Conservation (phyloP, 305 asterid species). For the Fraxinus baroniana region DNA sequence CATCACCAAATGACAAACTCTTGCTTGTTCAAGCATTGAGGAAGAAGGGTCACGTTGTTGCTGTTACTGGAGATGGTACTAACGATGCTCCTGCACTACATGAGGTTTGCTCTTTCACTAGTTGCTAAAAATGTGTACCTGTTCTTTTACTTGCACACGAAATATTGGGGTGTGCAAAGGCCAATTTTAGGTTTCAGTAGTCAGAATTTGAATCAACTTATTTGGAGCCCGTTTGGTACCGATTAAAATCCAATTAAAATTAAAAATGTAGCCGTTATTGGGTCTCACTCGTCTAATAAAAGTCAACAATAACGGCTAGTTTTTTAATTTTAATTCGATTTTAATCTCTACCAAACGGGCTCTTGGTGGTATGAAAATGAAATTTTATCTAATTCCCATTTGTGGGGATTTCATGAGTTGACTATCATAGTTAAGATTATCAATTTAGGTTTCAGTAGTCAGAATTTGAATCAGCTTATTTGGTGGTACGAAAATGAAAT, state of each 20-base stretch:
- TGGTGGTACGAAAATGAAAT: not conserved
- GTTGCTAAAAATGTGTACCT: not conserved
- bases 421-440: not conserved
- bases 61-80: slow-evolving; percentile 99
- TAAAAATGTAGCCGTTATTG: too few relatives aligned
- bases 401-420: not conserved
- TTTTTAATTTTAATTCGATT: too few relatives aligned
- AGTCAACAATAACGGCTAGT: too few relatives aligned
- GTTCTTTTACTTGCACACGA: slow-evolving; percentile 10
- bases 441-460: not conserved
- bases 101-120: slow-evolving; percentile 55
- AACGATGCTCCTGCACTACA: slow-evolving; percentile 99
- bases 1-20: slow-evolving; percentile 94
- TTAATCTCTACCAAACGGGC: too few relatives aligned
- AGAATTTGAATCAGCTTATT: not conserved
- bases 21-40: slow-evolving; percentile 94
- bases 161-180: not conserved
- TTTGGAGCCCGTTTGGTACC: too few relatives aligned
- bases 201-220: not conserved
- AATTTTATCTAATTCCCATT: not conserved
- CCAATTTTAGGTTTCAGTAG: not conserved
- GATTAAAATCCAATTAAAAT: too few relatives aligned
- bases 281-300: too few relatives aligned
- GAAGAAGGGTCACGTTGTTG: slow-evolving; percentile 88
- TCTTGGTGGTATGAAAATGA: not conserved